Conservation (phyloP, 2,329 filamentous ascomycete genomes). For the Ceratocystis smalleyi region DNA sequence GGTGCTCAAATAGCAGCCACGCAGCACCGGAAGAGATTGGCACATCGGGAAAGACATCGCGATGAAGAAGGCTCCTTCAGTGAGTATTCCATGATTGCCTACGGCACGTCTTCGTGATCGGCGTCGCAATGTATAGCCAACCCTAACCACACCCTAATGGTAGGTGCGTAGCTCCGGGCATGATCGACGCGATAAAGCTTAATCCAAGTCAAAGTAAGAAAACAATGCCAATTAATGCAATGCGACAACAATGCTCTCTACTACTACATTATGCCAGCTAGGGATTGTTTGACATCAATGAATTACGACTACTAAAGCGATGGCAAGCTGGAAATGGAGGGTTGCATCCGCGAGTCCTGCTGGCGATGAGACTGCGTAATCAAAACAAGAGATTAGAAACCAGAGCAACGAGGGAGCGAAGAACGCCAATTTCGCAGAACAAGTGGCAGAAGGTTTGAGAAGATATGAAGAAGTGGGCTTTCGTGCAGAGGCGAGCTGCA, state of each 20-base stretch:
- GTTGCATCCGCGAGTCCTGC: no score
- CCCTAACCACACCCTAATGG: background rate
- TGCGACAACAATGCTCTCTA: background rate
- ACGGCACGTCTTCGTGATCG: no score
- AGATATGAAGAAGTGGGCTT: background rate
- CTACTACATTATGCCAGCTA: background rate
- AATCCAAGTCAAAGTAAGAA: background rate
- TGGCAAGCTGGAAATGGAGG: background rate
- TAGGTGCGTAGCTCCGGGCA: background rate
- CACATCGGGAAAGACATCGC: background rate
- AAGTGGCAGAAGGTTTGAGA: background rate
- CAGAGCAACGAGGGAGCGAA: background rate
- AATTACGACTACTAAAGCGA: background rate
- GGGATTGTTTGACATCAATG: background rate
- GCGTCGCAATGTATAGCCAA: background rate
- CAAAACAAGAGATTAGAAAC: background rate
- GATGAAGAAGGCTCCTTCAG: no score
- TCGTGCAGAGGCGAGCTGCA: slow-evolving; percentile 12
- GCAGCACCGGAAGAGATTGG: slow-evolving; percentile 49
- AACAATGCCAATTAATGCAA: slow-evolving; percentile 4
- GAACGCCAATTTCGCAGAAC: background rate
- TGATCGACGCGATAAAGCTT: background rate
- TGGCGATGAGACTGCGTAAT: background rate
- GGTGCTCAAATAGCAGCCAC: slow-evolving; percentile 56
- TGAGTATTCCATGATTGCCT: no score